Conservation (phyloP, 2,329 filamentous ascomycete genomes). For the Verticillium albo-atrum region DNA sequence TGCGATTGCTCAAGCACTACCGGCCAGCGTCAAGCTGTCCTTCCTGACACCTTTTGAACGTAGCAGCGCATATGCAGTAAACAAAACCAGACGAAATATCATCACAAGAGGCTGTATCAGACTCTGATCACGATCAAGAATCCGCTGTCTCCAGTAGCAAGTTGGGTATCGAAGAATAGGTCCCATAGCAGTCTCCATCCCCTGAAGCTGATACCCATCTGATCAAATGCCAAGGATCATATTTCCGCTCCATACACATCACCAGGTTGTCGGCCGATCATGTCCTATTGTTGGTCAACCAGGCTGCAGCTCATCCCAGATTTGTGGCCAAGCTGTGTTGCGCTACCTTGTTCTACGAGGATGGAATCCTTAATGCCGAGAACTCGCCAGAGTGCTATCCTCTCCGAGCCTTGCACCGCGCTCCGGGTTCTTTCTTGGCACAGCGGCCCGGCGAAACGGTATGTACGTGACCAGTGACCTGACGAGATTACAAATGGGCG, state of each 20-base stretch:
- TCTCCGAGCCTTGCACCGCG: background rate
- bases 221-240: background rate
- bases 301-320: background rate
- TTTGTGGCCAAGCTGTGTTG: background rate
- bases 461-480: no score
- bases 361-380: background rate
- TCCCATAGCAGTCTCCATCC: background rate
- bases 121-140: background rate
- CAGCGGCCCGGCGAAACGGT: background rate
- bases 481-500: background rate
- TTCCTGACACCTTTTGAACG: background rate
- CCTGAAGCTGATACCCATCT: background rate
- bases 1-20: no score
- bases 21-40: background rate
- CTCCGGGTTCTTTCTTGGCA: background rate
- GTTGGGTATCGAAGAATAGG: no score
- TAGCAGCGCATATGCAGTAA: background rate
- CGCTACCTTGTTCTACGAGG: background rate
- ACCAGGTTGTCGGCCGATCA: background rate
- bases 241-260: background rate
- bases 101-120: background rate
- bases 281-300: background rate
- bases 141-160: no score
- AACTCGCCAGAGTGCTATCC: background rate
- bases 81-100: background rate